phyloP scores from a whole-genome alignment of 352 stramenopile species.

The Globisporangium recalcitrans region DNA sequence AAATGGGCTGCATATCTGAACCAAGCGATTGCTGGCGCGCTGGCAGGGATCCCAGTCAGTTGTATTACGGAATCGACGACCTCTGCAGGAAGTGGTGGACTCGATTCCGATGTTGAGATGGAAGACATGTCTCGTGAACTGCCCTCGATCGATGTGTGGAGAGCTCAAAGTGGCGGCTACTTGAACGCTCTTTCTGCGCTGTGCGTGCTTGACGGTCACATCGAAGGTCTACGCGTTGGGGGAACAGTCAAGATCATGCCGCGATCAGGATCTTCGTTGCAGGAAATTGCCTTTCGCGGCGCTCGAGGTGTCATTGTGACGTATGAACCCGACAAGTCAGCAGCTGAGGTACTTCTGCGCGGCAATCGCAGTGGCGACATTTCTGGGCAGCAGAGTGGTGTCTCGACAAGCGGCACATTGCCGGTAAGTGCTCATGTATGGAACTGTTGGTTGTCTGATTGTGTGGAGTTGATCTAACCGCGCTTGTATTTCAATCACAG shows the following conservation, averaged over 20 bases:
- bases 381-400: conserved; percentile 26
- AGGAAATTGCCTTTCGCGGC: conserved; percentile 75
- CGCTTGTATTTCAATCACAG: conserved; percentile 23
- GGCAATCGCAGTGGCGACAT: conserved; percentile 36
- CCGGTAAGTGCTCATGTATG: conserved; percentile 31
- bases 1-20: conserved; percentile 74
- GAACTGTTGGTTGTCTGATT: background rate
- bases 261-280: conserved; percentile 52
- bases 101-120: conserved; percentile 80
- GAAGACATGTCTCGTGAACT: conserved; percentile 67
- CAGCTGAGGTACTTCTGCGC: conserved; percentile 72
- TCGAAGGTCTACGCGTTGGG: conserved; percentile 75
- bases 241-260: conserved; percentile 83
- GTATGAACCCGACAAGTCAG: conserved; percentile 78
- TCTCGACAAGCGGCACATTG: conserved; percentile 26
- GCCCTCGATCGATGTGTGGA: conserved; percentile 52
- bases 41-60: conserved; percentile 39
- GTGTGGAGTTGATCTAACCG: background rate
- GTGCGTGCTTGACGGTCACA: conserved; percentile 79
- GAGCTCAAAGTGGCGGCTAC: conserved; percentile 40
- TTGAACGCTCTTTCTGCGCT: conserved; percentile 68
- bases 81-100: conserved; percentile 17
- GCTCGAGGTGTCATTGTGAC: conserved; percentile 68
- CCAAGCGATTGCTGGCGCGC: conserved; percentile 44
- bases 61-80: conserved; percentile 35